phyloP scores from a whole-genome alignment of 2,329 filamentous ascomycete genomes.

The Xylariaceae sp. region DNA sequence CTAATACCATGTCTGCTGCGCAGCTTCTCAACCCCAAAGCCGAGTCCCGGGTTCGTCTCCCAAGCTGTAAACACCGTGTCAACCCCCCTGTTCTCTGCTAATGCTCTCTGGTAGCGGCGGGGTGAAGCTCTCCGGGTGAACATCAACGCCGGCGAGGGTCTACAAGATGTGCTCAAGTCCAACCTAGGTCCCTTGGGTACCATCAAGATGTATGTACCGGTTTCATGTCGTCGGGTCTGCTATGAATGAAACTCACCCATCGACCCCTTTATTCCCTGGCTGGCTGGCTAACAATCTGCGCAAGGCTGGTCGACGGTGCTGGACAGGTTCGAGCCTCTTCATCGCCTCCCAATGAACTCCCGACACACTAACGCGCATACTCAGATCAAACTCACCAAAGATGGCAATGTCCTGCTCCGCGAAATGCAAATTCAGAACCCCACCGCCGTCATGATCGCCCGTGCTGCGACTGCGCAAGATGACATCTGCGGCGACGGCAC shows the following conservation, averaged over 20 bases:
- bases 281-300: slow-evolving; percentile 14
- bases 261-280: background rate
- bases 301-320: slow-evolving; percentile 63
- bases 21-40: slow-evolving; percentile 98
- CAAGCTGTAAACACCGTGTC: background rate
- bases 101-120: slow-evolving; percentile 62
- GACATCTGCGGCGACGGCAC: slow-evolving; percentile 98
- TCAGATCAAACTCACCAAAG: slow-evolving; percentile 97
- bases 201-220: slow-evolving; percentile 74
- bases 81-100: slow-evolving; percentile 12
- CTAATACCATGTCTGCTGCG: slow-evolving; percentile 76
- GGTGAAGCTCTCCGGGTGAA: slow-evolving; percentile 96
- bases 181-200: slow-evolving; percentile 92
- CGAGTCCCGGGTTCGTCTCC: slow-evolving; percentile 70
- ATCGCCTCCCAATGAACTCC: slow-evolving; percentile 8
- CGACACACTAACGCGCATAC: slow-evolving; percentile 22
- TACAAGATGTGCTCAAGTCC: slow-evolving; percentile 90
- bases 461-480: slow-evolving; percentile 92
- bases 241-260: background rate
- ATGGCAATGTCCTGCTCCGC: slow-evolving; percentile 79
- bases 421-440: slow-evolving; percentile 97
- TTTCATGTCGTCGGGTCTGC: background rate
- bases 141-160: slow-evolving; percentile 90
- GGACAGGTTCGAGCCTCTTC: slow-evolving; percentile 51
- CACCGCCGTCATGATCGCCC: slow-evolving; percentile 79